Base-by-base conservation (phyloP, 2,329 filamentous ascomycete genomes). In the Colletotrichum zoysiae region DNA sequence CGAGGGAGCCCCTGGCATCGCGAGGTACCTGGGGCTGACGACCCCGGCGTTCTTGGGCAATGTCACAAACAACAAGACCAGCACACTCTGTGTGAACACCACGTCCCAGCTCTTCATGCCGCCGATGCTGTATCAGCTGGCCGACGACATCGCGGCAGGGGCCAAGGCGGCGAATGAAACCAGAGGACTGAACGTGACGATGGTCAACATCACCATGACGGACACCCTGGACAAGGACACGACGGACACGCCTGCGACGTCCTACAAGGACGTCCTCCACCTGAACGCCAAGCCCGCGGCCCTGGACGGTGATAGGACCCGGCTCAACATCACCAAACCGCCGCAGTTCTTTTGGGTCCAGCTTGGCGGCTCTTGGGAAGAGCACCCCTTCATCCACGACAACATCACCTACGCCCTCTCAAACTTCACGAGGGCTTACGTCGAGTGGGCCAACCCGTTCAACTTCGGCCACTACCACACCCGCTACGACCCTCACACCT, bases 381-480 rank as follows among this genome's bases (percentile, higher is more conserved):
- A 83, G 66, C 82, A 83, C 56, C 82, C 82, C 6, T 75, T 81
- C 46, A 82, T 82, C 53, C 79, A 83, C 67, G 77, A 79, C 59
- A 82, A 82, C 74, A 75, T 82, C 51, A 81, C 78, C 3, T 79
- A 82, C 53, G 82, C 82, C 1, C 72, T 82, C 38, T 75, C 79
- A 59, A 82, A 83, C 74, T 84, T 83, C 64, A 81, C 79, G 1
- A 75, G 80, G 18, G 77, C 77, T 1, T 82, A 82, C 40, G 75
- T 78, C 0, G 81, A 84, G 65, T 84, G 82, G 82, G 82, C 80
- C 14, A 83, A 83, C 53, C 81, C 81, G 1, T 83, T 83, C 77
- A 82, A 79, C 74, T 82, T 81, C 59, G 78, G 78, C 7, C 79
- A 81, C 40, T 81, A 82, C 53, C 80, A 83, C 59, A 76, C 81